Base-by-base conservation (phyloP, 2,329 filamentous ascomycete genomes). In the Arthrobotrys sphaeroides region DNA sequence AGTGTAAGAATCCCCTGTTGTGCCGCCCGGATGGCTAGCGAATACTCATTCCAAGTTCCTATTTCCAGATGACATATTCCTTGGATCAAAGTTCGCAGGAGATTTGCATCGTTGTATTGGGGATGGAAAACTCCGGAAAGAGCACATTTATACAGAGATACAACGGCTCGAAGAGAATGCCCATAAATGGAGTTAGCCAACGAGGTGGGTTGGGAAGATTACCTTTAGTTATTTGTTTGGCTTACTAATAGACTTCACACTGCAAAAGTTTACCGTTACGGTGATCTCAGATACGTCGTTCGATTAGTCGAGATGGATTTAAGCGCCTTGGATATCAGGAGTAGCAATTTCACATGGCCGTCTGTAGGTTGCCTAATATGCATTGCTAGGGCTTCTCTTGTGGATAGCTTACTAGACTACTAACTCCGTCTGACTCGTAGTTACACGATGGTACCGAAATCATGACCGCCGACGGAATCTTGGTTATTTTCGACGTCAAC, bases 401-500 rank as follows among this genome's bases (percentile, higher is more conserved):
- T 62, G n/a, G n/a, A n/a, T 38, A 60, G 45, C 43, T 47, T 53
- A 33, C 45, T 22, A 16, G 86, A 74, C 77, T 73, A 57, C 77
- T 79, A 73, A 79, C 70, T 13, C 40, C 83, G 33, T 83, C 82
- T 10, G n/a, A 47, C 31, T 18, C 69, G 38, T 55, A 75, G 72
- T 40, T 75, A 45, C 72, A 75, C 42, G 72, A 75, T 49, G 72
- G 72, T 18, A 75, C 72, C 36, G 72, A 75, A 43, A 75, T 75
- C 42, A 75, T 75, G 72, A 75, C 86, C 42, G 87, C 97, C 80
- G 92, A 98, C 80, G 94, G 91, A 18, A 93, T 91, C 49, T 84
- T 97, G 79, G 88, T 94, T 72, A 84, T 98, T 55, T 97, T 97
- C 85, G 92, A 97, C 86, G 91, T 96, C 47, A 91, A 89, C 82